Conservation (phyloP, 2,329 filamentous ascomycete genomes). For the Neophaeococcomyces aloes region DNA sequence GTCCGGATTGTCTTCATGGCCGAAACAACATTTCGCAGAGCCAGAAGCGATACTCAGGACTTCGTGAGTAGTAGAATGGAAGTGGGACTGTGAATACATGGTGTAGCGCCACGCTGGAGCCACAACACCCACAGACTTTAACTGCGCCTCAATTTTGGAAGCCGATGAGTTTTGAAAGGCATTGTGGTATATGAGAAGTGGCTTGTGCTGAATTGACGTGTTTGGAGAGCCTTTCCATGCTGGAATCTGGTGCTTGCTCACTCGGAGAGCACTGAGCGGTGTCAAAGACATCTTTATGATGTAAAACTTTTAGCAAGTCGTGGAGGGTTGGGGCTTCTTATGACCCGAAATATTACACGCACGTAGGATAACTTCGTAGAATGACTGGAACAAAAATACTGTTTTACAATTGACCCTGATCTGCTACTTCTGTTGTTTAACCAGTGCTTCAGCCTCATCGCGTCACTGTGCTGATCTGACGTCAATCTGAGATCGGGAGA, state of each 20-base stretch:
- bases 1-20: conserved; percentile 50
- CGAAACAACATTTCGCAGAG: conserved; percentile 53
- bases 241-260: conserved; percentile 52
- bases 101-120: conserved; percentile 57
- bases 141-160: conserved; percentile 46
- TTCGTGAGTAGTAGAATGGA: conserved; percentile 58
- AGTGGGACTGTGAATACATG: conserved; percentile 58
- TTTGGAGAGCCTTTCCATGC: conserved; percentile 50
- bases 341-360: background rate
- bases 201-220: conserved; percentile 52
- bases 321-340: background rate
- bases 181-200: conserved; percentile 55
- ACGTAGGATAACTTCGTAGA: background rate
- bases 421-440: background rate
- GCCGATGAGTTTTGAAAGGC: conserved; percentile 43
- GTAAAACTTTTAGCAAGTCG: conserved; percentile 1
- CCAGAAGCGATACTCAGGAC: conserved; percentile 52
- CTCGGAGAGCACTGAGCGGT: conserved; percentile 41
- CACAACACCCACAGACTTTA: conserved; percentile 45
- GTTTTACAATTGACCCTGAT: background rate
- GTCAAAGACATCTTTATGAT: conserved; percentile 28
- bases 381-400: background rate
- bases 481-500: background rate
- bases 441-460: too few species aligned
- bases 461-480: background rate